A percentile compares a stretch with the other conserved stretches of the same genome.
Conservation (phyloP, 1,284 basidiomycete genomes). For the Melampsora americana region DNA sequence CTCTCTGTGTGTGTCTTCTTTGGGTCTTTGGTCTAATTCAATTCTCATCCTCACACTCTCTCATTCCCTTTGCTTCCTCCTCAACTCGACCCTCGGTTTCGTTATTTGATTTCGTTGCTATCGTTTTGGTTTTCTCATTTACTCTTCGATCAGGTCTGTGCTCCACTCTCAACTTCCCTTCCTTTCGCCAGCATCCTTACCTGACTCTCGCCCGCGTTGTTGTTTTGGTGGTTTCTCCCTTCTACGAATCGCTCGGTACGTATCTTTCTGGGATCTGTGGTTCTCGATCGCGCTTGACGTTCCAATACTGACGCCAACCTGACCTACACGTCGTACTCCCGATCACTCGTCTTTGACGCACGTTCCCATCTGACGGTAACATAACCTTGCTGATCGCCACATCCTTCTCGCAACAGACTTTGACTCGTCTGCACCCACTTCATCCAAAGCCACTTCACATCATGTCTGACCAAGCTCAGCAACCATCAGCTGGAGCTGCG, state of each 20-base stretch:
- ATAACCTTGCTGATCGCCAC: background rate
- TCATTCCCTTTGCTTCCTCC: slow-evolving; percentile 46
- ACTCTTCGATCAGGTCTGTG: no score
- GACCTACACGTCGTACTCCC: background rate
- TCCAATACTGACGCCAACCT: slow-evolving; percentile 12
- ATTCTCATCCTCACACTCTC: slow-evolving; percentile 37
- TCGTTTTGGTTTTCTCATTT: no score
- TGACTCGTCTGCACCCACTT: background rate
- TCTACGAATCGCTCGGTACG: slow-evolving; percentile 1
- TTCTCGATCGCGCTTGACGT: slow-evolving; percentile 27
- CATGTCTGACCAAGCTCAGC: slow-evolving; percentile 6
- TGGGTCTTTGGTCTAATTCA: slow-evolving; percentile 37
- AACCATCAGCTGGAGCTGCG: background rate
- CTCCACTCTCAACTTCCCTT: slow-evolving; percentile 36
- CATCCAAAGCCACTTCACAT: background rate
- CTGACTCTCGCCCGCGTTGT: slow-evolving; percentile 8
- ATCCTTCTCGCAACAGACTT: background rate
- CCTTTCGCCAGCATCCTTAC: slow-evolving; percentile 5
- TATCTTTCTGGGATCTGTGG: background rate
- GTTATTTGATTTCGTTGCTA: slow-evolving; percentile 20
- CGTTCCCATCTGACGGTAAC: background rate
- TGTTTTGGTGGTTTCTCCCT: slow-evolving; percentile 9
- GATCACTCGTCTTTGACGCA: background rate
- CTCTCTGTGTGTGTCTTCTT: slow-evolving; percentile 46
- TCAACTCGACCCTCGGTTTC: slow-evolving; percentile 44